Conservation (phyloP, 2,329 filamentous ascomycete genomes). For the Exophiala dermatitidis region DNA sequence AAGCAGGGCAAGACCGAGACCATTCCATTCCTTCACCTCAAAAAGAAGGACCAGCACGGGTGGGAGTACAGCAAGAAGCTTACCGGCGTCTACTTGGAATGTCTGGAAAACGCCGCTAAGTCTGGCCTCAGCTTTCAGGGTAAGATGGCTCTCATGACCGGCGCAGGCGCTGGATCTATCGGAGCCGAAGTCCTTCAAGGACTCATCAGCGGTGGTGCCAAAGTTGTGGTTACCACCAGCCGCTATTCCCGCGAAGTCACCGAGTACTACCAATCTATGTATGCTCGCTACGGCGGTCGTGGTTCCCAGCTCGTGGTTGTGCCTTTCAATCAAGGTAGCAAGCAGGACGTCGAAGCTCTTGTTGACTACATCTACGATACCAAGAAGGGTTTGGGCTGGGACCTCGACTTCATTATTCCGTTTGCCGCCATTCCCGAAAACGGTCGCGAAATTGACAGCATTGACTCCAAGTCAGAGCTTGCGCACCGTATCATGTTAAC, state of each 20-base stretch:
- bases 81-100: slow-evolving; percentile 85
- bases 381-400: slow-evolving; percentile 96
- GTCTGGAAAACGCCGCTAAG: slow-evolving; percentile 79
- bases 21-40: slow-evolving; percentile 93
- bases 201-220: slow-evolving; percentile 90
- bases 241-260: slow-evolving; percentile 95
- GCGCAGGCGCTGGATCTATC: slow-evolving; percentile 94
- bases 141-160: slow-evolving; percentile 97
- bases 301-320: slow-evolving; percentile 97
- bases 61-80: slow-evolving; percentile 99
- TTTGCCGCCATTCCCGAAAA: slow-evolving; percentile 98
- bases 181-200: slow-evolving; percentile 95
- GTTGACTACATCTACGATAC: slow-evolving; percentile 93
- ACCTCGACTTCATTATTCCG: slow-evolving; percentile 89
- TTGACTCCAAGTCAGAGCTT: slow-evolving; percentile 95
- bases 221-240: slow-evolving; percentile 93
- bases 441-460: slow-evolving; percentile 90
- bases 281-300: slow-evolving; percentile 83
- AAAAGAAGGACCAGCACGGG: slow-evolving; percentile 84
- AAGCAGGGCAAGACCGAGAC: slow-evolving; percentile 90
- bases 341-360: slow-evolving; percentile 91
- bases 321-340: slow-evolving; percentile 97
- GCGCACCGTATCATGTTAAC: slow-evolving; percentile 99
- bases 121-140: slow-evolving; percentile 84
- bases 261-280: slow-evolving; percentile 99